Conservation (phyloP, 257 asterid genomes). For the Cruciata laevipes region DNA sequence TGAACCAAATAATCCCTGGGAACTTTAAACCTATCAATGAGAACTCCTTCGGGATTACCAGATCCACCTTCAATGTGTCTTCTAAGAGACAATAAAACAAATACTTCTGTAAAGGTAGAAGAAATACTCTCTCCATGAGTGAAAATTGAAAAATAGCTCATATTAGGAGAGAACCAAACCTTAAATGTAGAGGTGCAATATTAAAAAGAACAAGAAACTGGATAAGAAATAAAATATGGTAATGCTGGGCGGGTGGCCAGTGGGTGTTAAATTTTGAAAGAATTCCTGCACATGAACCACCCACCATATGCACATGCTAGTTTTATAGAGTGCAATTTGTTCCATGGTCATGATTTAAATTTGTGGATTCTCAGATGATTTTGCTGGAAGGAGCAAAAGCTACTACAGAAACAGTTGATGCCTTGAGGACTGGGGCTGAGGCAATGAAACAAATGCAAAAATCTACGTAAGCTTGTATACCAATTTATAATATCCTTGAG, state of each 20-base stretch:
- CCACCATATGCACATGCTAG: too few relatives aligned
- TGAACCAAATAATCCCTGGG: not conserved
- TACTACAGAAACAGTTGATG: slow-evolving; percentile 50
- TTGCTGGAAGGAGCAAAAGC: slow-evolving; percentile 52
- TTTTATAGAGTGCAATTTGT: not conserved
- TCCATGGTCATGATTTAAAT: not conserved
- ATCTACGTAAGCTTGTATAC: slow-evolving; percentile 34
- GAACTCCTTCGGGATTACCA: not conserved
- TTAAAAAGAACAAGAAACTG: not conserved
- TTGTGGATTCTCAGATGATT: slow-evolving; percentile 33
- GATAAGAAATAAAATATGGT: not conserved
- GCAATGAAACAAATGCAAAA: slow-evolving; percentile 54
- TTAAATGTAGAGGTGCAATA: not conserved
- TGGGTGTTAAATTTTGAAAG: too few relatives aligned
- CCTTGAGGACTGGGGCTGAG: slow-evolving; percentile 45
- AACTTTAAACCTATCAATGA: not conserved
- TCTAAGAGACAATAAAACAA: not conserved
- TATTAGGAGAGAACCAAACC: not conserved
- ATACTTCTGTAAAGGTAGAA: not conserved
- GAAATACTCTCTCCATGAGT: too few relatives aligned
- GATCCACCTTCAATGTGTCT: not conserved
- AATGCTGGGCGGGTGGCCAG: too few relatives aligned
- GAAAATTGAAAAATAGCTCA: too few relatives aligned
- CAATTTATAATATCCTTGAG: not conserved
- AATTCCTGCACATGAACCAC: too few relatives aligned